These are phyloP conservation scores for Suillus discolor DNA, from an alignment of 768 basidiomycete species.

Conservation along the genomic window DNA sequence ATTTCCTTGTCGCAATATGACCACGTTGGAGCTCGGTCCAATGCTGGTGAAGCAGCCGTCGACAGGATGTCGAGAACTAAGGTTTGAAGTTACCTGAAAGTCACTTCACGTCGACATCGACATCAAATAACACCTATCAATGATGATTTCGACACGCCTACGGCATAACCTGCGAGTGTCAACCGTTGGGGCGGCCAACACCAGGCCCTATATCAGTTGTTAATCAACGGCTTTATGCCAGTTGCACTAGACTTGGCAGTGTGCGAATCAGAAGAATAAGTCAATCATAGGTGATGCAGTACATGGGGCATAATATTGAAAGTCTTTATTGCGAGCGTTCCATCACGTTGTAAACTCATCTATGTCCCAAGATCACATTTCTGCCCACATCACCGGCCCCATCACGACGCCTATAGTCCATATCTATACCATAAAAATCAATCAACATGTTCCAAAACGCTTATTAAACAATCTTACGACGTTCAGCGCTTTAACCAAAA, in stretches of 20 bases:
- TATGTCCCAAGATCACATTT: not conserved
- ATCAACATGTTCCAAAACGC: no score
- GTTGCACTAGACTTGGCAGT: not conserved
- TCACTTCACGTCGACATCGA: not conserved
- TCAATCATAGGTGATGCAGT: not conserved
- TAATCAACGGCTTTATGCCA: not conserved
- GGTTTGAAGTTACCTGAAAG: not conserved
- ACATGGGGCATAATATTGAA: not conserved
- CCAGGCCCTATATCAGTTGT: not conserved
- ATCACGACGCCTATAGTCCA: not conserved
- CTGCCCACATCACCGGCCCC: conserved; percentile 2
- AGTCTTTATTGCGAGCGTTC: not conserved
- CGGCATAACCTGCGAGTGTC: not conserved
- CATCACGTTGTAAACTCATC: not conserved
- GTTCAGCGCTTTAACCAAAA: not conserved
- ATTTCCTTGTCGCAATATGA: not conserved
- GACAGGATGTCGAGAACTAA: no score
- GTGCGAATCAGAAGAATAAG: not conserved
- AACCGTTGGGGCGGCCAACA: not conserved
- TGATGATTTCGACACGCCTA: not conserved
- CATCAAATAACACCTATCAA: not conserved
- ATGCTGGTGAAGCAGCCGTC: no score
- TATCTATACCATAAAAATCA: not conserved
- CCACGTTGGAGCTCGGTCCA: not conserved
- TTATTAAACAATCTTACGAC: not conserved